These are phyloP conservation scores for Lecanicillium sp. DNA, from an alignment of 2,329 filamentous ascomycete species.

Conservation along the genomic window DNA sequence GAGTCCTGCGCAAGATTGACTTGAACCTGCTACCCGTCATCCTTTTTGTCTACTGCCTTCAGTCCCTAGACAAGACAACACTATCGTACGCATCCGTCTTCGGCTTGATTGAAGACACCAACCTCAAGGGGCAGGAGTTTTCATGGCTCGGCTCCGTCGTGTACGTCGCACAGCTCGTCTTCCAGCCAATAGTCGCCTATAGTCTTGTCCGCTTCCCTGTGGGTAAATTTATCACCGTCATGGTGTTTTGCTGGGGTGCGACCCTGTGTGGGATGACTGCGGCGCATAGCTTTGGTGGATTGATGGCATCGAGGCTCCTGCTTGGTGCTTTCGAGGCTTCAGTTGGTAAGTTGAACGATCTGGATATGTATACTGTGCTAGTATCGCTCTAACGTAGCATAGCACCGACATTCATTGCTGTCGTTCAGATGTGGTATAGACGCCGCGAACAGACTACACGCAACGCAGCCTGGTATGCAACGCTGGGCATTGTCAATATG, in stretches of 20 bases:
- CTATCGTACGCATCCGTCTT: slow-evolving; percentile 59
- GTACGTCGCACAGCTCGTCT: slow-evolving; percentile 23
- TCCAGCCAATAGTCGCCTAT: slow-evolving; percentile 48
- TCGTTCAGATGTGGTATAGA: slow-evolving; percentile 28
- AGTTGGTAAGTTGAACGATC: slow-evolving; percentile 22
- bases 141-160: slow-evolving; percentile 50
- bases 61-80: slow-evolving; percentile 21
- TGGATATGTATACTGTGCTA: neutral
- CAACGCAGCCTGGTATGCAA: slow-evolving; percentile 23
- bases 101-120: slow-evolving; percentile 45
- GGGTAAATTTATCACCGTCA: slow-evolving; percentile 43
- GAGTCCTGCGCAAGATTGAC: slow-evolving; percentile 39
- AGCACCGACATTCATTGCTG: slow-evolving; percentile 22
- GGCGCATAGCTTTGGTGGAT: slow-evolving; percentile 36
- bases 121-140: slow-evolving; percentile 45
- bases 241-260: slow-evolving; percentile 46
- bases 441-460: slow-evolving; percentile 24
- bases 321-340: slow-evolving; percentile 40
- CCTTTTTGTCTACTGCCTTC: slow-evolving; percentile 41
- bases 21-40: slow-evolving; percentile 40
- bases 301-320: slow-evolving; percentile 37
- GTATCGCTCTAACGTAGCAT: neutral
- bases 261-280: slow-evolving; percentile 43
- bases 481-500: slow-evolving; percentile 23
- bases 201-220: slow-evolving; percentile 46